Evolutionary conservation across 2,329 filamentous ascomycete species (phyloP).

Genomic region (Magnaporthiopsis incrustans): DNA sequence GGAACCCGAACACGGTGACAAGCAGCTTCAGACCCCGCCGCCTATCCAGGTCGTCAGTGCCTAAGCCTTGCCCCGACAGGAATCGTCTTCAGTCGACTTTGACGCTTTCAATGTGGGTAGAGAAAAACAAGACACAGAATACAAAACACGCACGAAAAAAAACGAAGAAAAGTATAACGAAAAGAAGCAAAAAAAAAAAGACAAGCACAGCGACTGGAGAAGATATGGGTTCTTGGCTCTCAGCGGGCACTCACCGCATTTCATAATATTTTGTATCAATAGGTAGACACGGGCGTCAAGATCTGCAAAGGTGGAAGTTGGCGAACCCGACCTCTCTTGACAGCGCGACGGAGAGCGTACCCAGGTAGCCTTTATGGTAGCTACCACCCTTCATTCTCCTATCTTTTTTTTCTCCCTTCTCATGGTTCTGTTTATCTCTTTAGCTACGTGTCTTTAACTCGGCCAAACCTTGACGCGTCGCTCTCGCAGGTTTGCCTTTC

Average conservation of each 20-base stretch:
- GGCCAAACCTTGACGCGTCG: not conserved
- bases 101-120: not conserved
- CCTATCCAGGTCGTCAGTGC: not conserved
- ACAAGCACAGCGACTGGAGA: not conserved
- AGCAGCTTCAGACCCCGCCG: not conserved
- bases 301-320: not conserved
- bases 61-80: not conserved
- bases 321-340: not conserved
- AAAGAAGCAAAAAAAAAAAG: not conserved
- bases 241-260: not conserved
- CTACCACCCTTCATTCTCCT: not conserved
- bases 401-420: not conserved
- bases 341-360: not conserved
- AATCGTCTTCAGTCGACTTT: not conserved
- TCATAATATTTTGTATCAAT: not conserved
- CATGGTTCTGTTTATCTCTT: not conserved
- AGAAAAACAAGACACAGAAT: not conserved
- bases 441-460: not conserved
- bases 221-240: not conserved
- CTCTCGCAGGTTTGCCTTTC: not conserved
- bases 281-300: not conserved
- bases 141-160: not conserved
- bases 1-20: not conserved
- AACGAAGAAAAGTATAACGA: not conserved
- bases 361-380: not conserved